Evolutionary conservation across 768 basidiomycete species (phyloP).

Genomic region (Mycena leptocephala): DNA sequence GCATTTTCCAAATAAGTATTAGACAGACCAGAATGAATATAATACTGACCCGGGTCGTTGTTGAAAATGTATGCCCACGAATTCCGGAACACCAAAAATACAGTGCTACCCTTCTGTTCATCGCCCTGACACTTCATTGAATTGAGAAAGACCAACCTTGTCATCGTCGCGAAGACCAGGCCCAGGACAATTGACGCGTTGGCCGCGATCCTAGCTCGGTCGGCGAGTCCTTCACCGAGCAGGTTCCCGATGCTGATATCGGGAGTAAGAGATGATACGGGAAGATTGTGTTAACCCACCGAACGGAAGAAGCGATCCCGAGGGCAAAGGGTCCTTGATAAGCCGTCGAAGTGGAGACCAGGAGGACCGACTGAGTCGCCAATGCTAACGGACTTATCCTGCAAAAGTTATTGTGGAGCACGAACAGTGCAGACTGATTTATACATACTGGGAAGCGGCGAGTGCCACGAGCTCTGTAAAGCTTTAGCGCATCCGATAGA

Average conservation of each 20-base stretch:
- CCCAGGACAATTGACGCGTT: neutral
- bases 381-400: neutral
- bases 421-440: neutral
- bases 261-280: neutral
- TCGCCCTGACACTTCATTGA: no score
- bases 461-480: neutral
- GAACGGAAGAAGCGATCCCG: neutral
- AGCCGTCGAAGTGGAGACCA: neutral
- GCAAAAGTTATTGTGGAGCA: neutral
- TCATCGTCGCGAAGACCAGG: neutral
- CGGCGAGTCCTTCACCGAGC: neutral
- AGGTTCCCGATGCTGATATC: neutral
- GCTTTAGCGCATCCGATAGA: neutral
- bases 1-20: neutral
- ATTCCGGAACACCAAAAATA: neutral
- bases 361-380: neutral
- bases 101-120: neutral
- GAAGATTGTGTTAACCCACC: neutral
- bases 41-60: neutral
- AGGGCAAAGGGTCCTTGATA: neutral
- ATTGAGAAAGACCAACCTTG: neutral
- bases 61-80: neutral
- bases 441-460: neutral
- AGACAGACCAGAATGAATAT: no score
- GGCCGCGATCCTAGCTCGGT: neutral